Conservation (phyloP, 148 eudicot genomes). For the Beta vulgaris region DNA sequence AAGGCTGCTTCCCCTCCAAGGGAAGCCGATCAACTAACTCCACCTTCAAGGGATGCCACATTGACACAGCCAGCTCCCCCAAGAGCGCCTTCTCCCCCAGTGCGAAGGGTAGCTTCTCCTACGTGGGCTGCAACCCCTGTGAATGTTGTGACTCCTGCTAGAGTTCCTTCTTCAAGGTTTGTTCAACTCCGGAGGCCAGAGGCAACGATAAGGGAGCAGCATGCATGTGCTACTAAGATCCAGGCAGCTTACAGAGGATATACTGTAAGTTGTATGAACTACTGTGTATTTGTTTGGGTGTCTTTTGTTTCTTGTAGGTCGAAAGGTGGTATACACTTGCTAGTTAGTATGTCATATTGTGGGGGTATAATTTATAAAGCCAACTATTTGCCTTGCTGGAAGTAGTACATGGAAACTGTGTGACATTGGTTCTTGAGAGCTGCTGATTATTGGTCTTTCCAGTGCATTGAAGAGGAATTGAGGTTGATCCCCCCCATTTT, state of each 20-base stretch:
- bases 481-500: background rate
- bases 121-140: constrained; percentile 21
- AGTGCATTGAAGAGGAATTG: background rate
- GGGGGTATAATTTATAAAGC: background rate
- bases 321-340: background rate
- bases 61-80: constrained; percentile 17
- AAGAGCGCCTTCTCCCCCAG: constrained; percentile 24
- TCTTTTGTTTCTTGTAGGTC: constrained; percentile 1
- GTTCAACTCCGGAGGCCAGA: constrained; percentile 55
- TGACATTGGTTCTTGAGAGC: background rate
- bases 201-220: constrained; percentile 53
- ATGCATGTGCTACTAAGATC: constrained; percentile 73
- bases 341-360: background rate
- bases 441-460: background rate
- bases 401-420: background rate
- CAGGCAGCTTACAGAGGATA: constrained; percentile 84
- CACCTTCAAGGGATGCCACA: constrained; percentile 1
- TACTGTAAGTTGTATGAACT: constrained; percentile 41
- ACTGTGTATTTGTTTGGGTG: background rate
- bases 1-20: constrained; percentile 31
- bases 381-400: too few relatives aligned
- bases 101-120: constrained; percentile 31
- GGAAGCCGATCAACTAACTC: constrained; percentile 18
- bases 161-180: constrained; percentile 35
- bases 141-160: constrained; percentile 34